A percentile compares a stretch with the other conserved stretches of the same genome.
Evolutionary conservation across 2,329 filamentous ascomycete species (phyloP).

Genomic region (Curvularia hawaiiensis): DNA sequence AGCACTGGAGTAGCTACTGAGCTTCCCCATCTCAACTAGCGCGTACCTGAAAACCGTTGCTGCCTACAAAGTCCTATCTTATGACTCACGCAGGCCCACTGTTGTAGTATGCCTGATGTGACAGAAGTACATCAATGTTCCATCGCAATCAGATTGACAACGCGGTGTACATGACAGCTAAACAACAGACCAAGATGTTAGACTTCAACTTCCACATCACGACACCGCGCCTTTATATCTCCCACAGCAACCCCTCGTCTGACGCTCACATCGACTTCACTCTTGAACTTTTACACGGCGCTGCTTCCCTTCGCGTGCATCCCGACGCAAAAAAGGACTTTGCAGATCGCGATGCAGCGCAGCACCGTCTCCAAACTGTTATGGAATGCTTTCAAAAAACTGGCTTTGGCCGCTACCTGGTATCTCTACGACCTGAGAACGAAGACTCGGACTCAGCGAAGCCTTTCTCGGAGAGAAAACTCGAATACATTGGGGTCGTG

Average conservation of each 20-base stretch:
- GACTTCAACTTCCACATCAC: slow-evolving; percentile 65
- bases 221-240: slow-evolving; percentile 50
- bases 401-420: slow-evolving; percentile 35
- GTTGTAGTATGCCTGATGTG: not conserved
- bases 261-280: slow-evolving; percentile 24
- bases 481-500: slow-evolving; percentile 21
- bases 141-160: not conserved
- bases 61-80: not conserved
- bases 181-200: not conserved
- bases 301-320: slow-evolving; percentile 1
- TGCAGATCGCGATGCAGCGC: slow-evolving; percentile 13
- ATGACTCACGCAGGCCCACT: slow-evolving; percentile 8
- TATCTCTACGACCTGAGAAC: slow-evolving; percentile 23
- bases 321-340: not conserved
- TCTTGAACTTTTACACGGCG: slow-evolving; percentile 5
- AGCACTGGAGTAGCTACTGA: not conserved
- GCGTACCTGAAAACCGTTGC: not conserved
- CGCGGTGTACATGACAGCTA: not conserved
- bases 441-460: not conserved
- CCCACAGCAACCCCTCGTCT: slow-evolving; percentile 22
- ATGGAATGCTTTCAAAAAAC: slow-evolving; percentile 19
- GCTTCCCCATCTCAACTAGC: slow-evolving; percentile 10
- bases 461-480: slow-evolving; percentile 4
- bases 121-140: not conserved
- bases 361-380: slow-evolving; percentile 13